phyloP scores from a whole-genome alignment of 495 filamentous ascomycete species.

The Aspergillus carlsbadensis region DNA sequence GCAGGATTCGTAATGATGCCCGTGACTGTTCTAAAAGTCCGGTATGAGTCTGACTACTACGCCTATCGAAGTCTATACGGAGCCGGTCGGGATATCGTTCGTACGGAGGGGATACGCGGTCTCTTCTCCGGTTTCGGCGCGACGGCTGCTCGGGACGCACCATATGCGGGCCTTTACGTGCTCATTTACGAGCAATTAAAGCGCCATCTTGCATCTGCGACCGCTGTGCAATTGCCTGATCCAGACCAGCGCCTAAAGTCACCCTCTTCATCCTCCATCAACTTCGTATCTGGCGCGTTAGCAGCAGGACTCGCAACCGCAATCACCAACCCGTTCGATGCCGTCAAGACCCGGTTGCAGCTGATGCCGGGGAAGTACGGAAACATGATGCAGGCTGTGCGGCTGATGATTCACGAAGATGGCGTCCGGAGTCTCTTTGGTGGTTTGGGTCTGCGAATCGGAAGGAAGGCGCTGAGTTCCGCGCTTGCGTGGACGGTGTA shows the following conservation, averaged over 20 bases:
- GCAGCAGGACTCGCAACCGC: constrained; percentile 81
- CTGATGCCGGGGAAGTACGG: constrained; percentile 79
- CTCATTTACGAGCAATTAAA: constrained; percentile 93
- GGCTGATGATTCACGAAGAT: constrained; percentile 77
- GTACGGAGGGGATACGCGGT: constrained; percentile 71
- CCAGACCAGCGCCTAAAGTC: constrained; percentile 9
- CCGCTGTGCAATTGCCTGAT: background rate
- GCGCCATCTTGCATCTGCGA: constrained; percentile 51
- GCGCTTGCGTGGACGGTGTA: constrained; percentile 96
- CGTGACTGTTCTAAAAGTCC: constrained; percentile 93
- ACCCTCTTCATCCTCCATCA: constrained; percentile 66
- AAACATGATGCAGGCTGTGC: constrained; percentile 77
- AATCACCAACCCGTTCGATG: constrained; percentile 94
- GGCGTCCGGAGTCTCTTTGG: constrained; percentile 80
- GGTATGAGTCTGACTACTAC: constrained; percentile 86
- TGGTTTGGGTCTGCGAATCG: constrained; percentile 84
- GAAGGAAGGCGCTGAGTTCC: constrained; percentile 84
- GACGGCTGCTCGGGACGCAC: constrained; percentile 89
- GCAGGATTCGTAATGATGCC: constrained; percentile 95
- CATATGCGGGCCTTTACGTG: constrained; percentile 93
- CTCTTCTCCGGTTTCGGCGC: constrained; percentile 95
- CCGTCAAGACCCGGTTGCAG: constrained; percentile 93
- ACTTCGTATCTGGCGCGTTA: constrained; percentile 76
- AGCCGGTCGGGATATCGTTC: constrained; percentile 73
- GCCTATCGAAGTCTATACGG: constrained; percentile 72